Base-by-base conservation (phyloP, 495 filamentous ascomycete genomes). In the Daldinia grandis region DNA sequence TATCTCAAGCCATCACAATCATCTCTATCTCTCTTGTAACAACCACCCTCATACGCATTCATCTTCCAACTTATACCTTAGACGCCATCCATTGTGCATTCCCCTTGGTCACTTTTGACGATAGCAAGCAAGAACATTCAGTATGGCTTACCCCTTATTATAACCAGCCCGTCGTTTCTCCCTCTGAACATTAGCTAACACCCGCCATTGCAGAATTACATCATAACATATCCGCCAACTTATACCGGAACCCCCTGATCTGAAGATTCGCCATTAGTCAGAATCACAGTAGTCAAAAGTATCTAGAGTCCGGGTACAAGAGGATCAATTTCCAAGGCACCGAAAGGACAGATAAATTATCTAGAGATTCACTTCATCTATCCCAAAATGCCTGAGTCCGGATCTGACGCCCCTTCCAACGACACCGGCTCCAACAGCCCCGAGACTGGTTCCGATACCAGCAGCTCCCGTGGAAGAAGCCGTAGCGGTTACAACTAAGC, bases 401-500 rank as follows among this genome's bases (percentile, higher is more conserved):
- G 64, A 65, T 65, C 65, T 61, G 65, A 73, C 56, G 57, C 21
- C 5, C 58, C 63, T 54, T 55, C 69, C 15, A 72, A 67, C 47
- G 70, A 73, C 56, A 68, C 70, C 58, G 70, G 70, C 55, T 64
- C 70, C 19, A 62, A 61, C 69, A 58, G 69, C 59, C 37, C 58
- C 35, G 70, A 73, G 12, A 38, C 59, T 40, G 57, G 64, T 8
- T 68, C 70, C 5, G 65, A 68, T 10, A 56, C 60, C 38, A 37
- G 31, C 15, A 57, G 17, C 24, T 28, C 60, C 27, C 64, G 70
- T 35, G 70, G 70, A 7, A 62, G 65, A 56, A 73, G 70, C 64
- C 70, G 70, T 19, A 73, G 70, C 40, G 70, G 70, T 35, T 73
- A 73, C 70, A 73, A 73, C 65, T 73, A 40, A 54, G 58, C 2